Base-by-base conservation (phyloP, 2,329 filamentous ascomycete species). In the Talaromyces sp. region DNA sequence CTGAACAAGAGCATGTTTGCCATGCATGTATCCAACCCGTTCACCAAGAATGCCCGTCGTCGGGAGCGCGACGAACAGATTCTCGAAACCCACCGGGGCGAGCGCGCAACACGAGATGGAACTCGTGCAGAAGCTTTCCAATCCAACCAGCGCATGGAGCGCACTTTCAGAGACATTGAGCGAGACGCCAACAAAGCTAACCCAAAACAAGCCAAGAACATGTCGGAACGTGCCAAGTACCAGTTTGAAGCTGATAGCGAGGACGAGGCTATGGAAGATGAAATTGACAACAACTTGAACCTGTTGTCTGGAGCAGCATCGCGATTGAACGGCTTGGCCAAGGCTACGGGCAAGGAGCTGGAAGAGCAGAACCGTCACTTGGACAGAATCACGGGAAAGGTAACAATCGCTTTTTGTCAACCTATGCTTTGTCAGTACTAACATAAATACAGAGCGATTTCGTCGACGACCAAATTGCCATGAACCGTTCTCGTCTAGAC, bases 1-100 rank as follows among this genome's bases (percentile, higher is more conserved):
- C 81, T 96, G 56, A 96, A 97, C 76, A 83, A 89, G 65, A 92
- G 88, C 79, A 96, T 97, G 92, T 96, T 96, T 71, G 90, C 91
- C 5, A 85, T 93, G 25, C 89, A 92, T 70, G 88, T 93, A 28
- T 81, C 82, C 58, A 92, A 92, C 68, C 89, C 89, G 0, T 91
- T 96, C 72, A 95, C 90, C 0, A 86, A 85, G 15, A 86, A 84
- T 64, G 84, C 83, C 66, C 84, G 88, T 52, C 84, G 83, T 30
- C 81, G 82, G 59, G 85, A 85, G 61, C 83, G 85, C 47, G 90
- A 95, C 65, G 81, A 88, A 57, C 82, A 85, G 59, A 84, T 90
- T 52, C 80, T 96, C 70, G 85, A 88, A 53, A 88, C 88, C 53
- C 83, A 87, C 65, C 79, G 80, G 30, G 70, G 76, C 11, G 85